Base-by-base conservation (phyloP, 192 early-diverging fungal species). In the Backusella luteola region DNA sequence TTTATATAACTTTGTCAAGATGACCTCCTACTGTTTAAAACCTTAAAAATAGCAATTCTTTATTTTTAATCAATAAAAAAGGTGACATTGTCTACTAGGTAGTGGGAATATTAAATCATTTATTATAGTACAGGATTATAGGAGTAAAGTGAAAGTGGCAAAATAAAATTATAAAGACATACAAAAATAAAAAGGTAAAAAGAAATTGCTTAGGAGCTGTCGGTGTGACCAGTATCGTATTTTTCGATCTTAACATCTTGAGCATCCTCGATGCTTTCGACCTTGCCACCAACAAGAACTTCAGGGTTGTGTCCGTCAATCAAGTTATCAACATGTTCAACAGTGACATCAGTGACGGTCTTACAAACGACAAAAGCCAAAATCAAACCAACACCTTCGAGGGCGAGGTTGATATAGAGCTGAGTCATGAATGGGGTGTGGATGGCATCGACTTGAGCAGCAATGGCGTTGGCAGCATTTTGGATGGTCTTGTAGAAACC, bases 401-500 rank as follows among this genome's bases (percentile, higher is more conserved):
- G 32, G 32, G 34, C 79, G 21, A 77, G 76, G 35, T 63, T 67
- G 26, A 82, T 42, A 63, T 72, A 71, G 34, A 89, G 80, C 73
- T 87, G 83, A 67, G 83, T 70, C 79, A 89, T 72, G 67, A 81
- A 88, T 19, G 86, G 74, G 11, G 86, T 85, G 14, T 80, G 67
- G 49, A 82, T 79, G 14, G 91, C 90, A 77, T 92, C 91, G 35
- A 93, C 84, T 69, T 91, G 89, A 88, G 92, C 90, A 0, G 92
- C 85, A 38, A 94, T 87, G 69, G 90, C 93, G 46, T 85, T 89
- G 15, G 89, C 91, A 67, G 90, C 88, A 72, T 90, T 93, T 87
- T 96, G 95, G 70, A 95, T 91, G 67, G 91, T 92, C 89, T 97
- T 97, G 90, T 97, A 97, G 84, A 93, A 96, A 2, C 94, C 95